phyloP scores from a whole-genome alignment of 768 basidiomycete species.

The Hemileccinum impolitum region DNA sequence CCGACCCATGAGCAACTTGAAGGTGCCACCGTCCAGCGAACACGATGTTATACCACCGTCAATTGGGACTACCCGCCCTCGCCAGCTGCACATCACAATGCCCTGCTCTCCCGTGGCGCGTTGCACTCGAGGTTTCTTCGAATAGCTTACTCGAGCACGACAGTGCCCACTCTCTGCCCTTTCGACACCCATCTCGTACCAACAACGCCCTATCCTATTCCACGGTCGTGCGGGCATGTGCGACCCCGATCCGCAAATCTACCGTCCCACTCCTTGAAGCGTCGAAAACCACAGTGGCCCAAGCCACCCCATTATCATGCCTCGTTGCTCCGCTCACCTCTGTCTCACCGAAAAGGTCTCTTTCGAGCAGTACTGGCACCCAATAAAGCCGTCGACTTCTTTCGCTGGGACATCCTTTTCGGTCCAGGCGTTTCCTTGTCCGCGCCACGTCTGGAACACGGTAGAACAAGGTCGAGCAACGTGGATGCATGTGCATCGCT shows the following conservation, averaged over 20 bases:
- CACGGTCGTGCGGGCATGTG: not conserved
- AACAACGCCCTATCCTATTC: too few species aligned
- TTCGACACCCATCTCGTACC: too few species aligned
- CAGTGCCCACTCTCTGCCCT: too few species aligned
- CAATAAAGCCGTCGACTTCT: conserved; percentile 23
- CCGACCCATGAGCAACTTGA: conserved; percentile 6
- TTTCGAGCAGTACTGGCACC: conserved; percentile 22
- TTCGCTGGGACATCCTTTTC: conserved; percentile 20
- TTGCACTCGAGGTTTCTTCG: conserved; percentile 27
- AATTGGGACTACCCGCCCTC: conserved; percentile 24
- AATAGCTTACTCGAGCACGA: conserved; percentile 19
- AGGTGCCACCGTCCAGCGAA: conserved; percentile 1
- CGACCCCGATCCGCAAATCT: conserved; percentile 8
- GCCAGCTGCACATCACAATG: conserved; percentile 12
- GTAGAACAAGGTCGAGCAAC: not conserved
- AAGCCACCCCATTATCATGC: conserved; percentile 30
- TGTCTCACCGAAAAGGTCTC: conserved; percentile 24
- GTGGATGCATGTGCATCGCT: not conserved
- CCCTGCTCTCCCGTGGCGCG: conserved; percentile 24
- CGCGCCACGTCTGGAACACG: not conserved
- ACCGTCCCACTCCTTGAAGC: conserved; percentile 4
- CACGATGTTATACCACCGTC: conserved; percentile 10
- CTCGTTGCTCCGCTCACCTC: conserved; percentile 24
- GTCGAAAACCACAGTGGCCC: conserved; percentile 17
- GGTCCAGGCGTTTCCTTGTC: not conserved